These are phyloP conservation scores for Metschnikowia kunwiensis DNA, from an alignment of 805 yeast genomes.

Conservation along the genomic window DNA sequence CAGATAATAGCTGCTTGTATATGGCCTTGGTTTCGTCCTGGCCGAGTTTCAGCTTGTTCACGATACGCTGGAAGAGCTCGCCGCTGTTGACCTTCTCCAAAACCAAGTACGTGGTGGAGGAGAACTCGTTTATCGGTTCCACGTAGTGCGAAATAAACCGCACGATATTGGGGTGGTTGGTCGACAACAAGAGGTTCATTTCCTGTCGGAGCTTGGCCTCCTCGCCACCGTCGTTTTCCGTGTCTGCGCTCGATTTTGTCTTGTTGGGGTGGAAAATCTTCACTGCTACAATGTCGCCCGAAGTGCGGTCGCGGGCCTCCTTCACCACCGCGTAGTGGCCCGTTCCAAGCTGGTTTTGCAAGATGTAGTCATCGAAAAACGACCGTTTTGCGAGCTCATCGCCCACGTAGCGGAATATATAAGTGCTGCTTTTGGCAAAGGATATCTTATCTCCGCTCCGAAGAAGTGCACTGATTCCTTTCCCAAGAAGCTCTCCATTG, in stretches of 20 bases:
- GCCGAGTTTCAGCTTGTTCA: slow-evolving; percentile 57
- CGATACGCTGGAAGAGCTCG: slow-evolving; percentile 70
- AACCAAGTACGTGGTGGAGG: slow-evolving; percentile 58
- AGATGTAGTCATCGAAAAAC: slow-evolving; percentile 54
- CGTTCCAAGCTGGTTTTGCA: slow-evolving; percentile 62
- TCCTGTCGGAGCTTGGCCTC: slow-evolving; percentile 55
- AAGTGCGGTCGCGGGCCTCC: slow-evolving; percentile 56
- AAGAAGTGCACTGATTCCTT: slow-evolving; percentile 46
- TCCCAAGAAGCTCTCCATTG: slow-evolving; percentile 53
- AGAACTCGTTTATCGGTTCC: slow-evolving; percentile 49
- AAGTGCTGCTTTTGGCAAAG: slow-evolving; percentile 51
- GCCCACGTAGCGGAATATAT: slow-evolving; percentile 44
- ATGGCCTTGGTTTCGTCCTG: slow-evolving; percentile 62
- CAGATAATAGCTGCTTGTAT: slow-evolving; percentile 45
- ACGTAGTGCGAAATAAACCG: slow-evolving; percentile 57
- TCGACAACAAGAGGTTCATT: slow-evolving; percentile 58
- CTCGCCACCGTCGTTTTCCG: slow-evolving; percentile 18
- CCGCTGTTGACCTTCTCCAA: slow-evolving; percentile 74
- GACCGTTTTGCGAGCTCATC: slow-evolving; percentile 31
- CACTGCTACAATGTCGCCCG: slow-evolving; percentile 66
- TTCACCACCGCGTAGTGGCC: slow-evolving; percentile 84
- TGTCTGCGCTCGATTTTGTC: slow-evolving; percentile 11
- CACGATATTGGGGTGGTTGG: slow-evolving; percentile 70
- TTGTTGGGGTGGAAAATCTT: slow-evolving; percentile 65
- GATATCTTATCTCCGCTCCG: slow-evolving; percentile 62